phyloP scores from a whole-genome alignment of 1,284 basidiomycete genomes.

The Afroboletus lepidellus region DNA sequence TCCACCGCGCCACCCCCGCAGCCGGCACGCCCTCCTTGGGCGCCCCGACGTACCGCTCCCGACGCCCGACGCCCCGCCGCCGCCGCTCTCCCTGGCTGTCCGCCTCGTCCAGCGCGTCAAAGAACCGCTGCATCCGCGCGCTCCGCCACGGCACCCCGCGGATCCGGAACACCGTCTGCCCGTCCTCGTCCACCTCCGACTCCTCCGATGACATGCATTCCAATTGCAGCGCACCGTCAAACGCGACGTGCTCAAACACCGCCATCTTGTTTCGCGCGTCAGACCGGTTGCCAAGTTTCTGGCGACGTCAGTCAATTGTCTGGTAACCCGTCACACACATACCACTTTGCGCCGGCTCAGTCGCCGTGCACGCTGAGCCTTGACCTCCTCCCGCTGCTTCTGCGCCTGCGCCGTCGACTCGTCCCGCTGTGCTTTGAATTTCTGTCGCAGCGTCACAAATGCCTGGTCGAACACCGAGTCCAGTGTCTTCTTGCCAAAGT shows the following conservation, averaged over 20 bases:
- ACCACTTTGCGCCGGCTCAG: constrained; percentile 60
- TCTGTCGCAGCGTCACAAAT: constrained; percentile 65
- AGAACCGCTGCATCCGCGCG: constrained; percentile 55
- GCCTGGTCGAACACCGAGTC: constrained; percentile 67
- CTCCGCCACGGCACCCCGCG: constrained; percentile 66
- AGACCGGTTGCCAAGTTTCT: constrained; percentile 67
- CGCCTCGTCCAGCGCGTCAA: constrained; percentile 55
- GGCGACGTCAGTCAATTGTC: not conserved
- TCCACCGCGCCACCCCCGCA: constrained; percentile 63
- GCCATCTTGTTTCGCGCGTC: constrained; percentile 52
- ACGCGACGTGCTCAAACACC: constrained; percentile 55
- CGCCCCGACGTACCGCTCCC: constrained; percentile 52
- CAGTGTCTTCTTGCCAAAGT: constrained; percentile 62
- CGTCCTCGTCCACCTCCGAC: constrained; percentile 53
- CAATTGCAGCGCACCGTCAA: constrained; percentile 64
- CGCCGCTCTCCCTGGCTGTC: constrained; percentile 51
- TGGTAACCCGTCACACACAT: constrained; percentile 24
- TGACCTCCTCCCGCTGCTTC: constrained; percentile 55
- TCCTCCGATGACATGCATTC: constrained; percentile 82
- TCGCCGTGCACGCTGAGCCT: constrained; percentile 59
- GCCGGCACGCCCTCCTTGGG: constrained; percentile 67
- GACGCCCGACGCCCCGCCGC: constrained; percentile 55
- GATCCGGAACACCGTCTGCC: constrained; percentile 42
- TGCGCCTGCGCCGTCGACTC: constrained; percentile 39
- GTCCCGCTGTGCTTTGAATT: constrained; percentile 60